phyloP scores from a whole-genome alignment of 2,329 filamentous ascomycete genomes.

The Fusarium oligoseptatum region DNA sequence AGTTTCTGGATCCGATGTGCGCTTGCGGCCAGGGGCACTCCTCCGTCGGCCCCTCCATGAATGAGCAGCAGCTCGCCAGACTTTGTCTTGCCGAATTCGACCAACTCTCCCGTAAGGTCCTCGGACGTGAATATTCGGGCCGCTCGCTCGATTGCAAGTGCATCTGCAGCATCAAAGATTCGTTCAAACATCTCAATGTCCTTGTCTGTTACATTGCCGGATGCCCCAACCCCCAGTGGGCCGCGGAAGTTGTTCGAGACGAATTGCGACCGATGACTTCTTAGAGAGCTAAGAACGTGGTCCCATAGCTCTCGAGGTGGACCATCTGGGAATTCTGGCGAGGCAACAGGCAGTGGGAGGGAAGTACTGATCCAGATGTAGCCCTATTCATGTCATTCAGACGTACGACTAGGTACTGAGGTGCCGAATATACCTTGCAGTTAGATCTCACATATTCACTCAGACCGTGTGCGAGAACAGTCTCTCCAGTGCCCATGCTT shows the following conservation, averaged over 20 bases:
- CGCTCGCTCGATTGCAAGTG: neutral
- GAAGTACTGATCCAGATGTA: neutral
- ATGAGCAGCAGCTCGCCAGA: neutral
- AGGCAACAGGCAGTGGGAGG: neutral
- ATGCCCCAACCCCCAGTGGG: neutral
- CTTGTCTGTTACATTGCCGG: neutral
- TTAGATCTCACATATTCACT: neutral
- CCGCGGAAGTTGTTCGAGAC: neutral
- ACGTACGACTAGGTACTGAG: neutral
- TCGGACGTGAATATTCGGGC: neutral
- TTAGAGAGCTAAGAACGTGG: neutral
- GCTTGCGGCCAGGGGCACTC: neutral
- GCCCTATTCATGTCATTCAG: neutral
- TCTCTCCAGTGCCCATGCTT: neutral
- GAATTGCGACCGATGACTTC: neutral
- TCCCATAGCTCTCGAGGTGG: neutral
- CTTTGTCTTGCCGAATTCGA: neutral
- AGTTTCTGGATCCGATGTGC: neutral
- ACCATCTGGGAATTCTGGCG: neutral
- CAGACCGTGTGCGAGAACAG: neutral
- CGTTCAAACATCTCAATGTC: neutral
- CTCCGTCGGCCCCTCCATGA: neutral
- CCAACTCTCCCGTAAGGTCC: neutral
- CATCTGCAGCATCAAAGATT: neutral
- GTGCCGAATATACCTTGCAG: neutral